A percentile compares a stretch with the other conserved stretches of the same genome.
Conservation (phyloP, 2,329 filamentous ascomycete genomes). For the Raffaelea albimanens region DNA sequence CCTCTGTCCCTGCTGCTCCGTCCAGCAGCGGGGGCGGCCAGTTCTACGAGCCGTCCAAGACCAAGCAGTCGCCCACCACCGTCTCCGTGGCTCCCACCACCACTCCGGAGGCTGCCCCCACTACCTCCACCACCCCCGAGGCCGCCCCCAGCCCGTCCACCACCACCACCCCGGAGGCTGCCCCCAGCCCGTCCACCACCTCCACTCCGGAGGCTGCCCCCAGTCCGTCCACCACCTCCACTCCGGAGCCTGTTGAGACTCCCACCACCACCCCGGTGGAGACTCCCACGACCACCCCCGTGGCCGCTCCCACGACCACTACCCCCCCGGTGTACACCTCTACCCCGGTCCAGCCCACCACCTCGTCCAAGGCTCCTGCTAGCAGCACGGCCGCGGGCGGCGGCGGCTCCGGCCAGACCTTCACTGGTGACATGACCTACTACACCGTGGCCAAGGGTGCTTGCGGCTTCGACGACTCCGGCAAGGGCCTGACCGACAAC, state of each 20-base stretch:
- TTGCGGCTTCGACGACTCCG: slow-evolving; percentile 56
- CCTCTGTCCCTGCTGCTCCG: slow-evolving; percentile 12
- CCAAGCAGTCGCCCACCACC: not conserved
- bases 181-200: not conserved
- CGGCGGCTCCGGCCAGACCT: slow-evolving; percentile 21
- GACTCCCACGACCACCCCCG: slow-evolving; percentile 8
- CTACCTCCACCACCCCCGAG: not conserved
- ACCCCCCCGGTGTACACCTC: slow-evolving; percentile 1
- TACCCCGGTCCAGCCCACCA: slow-evolving; percentile 6
- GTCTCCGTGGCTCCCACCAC: not conserved
- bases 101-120: not conserved
- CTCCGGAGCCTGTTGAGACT: not conserved
- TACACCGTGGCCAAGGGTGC: slow-evolving; percentile 60
- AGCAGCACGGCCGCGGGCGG: slow-evolving; percentile 7
- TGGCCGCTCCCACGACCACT: slow-evolving; percentile 4
- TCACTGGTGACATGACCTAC: slow-evolving; percentile 62
- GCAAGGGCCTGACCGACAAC: slow-evolving; percentile 41
- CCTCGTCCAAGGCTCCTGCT: slow-evolving; percentile 7
- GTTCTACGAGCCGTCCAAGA: slow-evolving; percentile 22
- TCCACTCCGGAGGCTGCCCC: not conserved
- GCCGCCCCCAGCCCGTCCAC: not conserved
- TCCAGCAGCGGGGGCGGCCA: slow-evolving; percentile 18
- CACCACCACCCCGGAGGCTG: not conserved
- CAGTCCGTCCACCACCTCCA: not conserved
- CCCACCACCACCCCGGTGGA: not conserved